Evolutionary conservation across 306 rosid genomes (phyloP).

Genomic region (Cucumis cinereus): DNA sequence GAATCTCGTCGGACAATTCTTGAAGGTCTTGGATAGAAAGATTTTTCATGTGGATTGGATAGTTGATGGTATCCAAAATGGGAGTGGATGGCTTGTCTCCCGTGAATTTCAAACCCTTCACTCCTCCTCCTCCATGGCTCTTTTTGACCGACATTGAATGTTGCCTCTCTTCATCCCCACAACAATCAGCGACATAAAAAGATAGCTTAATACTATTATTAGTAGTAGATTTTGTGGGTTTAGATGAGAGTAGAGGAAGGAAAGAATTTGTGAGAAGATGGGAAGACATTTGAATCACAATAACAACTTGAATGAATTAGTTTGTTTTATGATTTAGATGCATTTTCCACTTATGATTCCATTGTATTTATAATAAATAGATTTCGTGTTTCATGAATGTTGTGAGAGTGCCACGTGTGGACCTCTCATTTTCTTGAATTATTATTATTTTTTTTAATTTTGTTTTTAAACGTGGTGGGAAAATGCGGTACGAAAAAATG

Average conservation of each 20-base stretch:
- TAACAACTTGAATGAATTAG: no score
- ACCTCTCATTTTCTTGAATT: no score
- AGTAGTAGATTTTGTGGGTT: no score
- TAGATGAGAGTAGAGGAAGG: not conserved
- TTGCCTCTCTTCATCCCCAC: not conserved
- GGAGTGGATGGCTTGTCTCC: conserved; percentile 57
- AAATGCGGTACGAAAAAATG: no score
- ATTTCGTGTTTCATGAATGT: no score
- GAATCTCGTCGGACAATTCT: conserved; percentile 17
- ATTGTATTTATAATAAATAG: no score
- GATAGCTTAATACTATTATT: no score
- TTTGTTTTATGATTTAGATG: no score
- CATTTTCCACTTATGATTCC: no score
- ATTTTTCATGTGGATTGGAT: conserved; percentile 50
- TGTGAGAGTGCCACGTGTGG: no score
- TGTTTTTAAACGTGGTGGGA: no score
- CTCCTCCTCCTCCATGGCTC: not conserved
- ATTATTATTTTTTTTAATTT: no score
- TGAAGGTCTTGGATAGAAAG: conserved; percentile 41
- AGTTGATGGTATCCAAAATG: conserved; percentile 39
- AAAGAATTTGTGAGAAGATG: not conserved
- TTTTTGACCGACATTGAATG: not conserved
- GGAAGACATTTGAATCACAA: not conserved
- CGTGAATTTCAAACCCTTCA: conserved; percentile 25
- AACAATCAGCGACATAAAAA: not conserved